Evolutionary conservation across 148 eudicot species (phyloP), one percentile per base, ranked within the genome.

Genomic region (Vaccinium corymbosum): DNA sequence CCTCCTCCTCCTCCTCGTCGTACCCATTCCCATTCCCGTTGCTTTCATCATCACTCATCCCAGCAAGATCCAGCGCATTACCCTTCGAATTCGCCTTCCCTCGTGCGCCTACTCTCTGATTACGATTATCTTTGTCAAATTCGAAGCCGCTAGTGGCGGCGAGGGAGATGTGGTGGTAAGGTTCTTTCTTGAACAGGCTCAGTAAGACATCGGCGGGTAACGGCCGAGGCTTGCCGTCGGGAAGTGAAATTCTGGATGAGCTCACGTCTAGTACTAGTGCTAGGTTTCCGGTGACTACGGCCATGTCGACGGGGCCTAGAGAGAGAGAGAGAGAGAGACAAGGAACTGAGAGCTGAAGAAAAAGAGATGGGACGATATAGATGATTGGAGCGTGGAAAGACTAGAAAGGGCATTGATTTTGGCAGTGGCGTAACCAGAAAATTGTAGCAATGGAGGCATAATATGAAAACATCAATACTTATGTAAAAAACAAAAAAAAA

Each of bases 221-320:
- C 7, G 86, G 85, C 3, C 94, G 92, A 55, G 86, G 27, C 53
- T 89, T 90, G 25, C 92, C 92, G 59, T 95, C 94, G 48, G 80
- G 55, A 19, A 87, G 16, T 0, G 78, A 17, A 6, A 83, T 82
- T 50, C 93, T 87, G 12, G 92, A 91, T 2, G 87, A 79, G 5
- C 85, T 50, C n/a, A 87, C 76, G 88, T 95, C 95, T 0, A 92
- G 86, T 2, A 93, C 68, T 15, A 91, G 88, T 3, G 93, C 86
- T 72, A 93, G 68, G 91, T 90, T 95, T 27, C 98, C 97, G 73
- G 91, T 83, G 8, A 88, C 90, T 2, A 89, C 87, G 72, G 98
- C 94, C 97, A 93, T 93, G 72, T 84, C 80, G 83, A 22, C 85
- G 86, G 81, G n/a, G 82, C 68, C 12, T 79, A 32, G 51, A 17